Evolutionary conservation across 2,329 filamentous ascomycete genomes (phyloP).

Genomic region (Rhynchosporium agropyri): DNA sequence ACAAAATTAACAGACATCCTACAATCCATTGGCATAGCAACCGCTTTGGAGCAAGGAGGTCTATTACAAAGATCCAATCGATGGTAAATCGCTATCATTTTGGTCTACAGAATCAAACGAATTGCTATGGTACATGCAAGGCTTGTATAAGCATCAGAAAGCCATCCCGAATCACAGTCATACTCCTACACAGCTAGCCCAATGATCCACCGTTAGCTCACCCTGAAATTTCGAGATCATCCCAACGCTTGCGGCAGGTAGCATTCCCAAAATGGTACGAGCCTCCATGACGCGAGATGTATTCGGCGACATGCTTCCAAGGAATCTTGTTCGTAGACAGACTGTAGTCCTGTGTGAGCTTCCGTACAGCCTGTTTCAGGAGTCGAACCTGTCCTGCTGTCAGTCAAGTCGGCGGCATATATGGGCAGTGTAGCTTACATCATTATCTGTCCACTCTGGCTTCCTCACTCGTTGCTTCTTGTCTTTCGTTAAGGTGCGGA

Average conservation of each 20-base stretch:
- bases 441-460: slow-evolving; percentile 63
- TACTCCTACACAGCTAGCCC: not conserved
- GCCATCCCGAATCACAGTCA: not conserved
- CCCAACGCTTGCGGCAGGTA: slow-evolving; percentile 62
- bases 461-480: slow-evolving; percentile 64
- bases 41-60: slow-evolving; percentile 17
- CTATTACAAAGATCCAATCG: not conserved
- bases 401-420: not conserved
- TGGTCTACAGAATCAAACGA: not conserved
- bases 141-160: not conserved
- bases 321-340: slow-evolving; percentile 47
- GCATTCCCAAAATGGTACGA: slow-evolving; percentile 62
- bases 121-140: not conserved
- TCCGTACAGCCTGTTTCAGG: slow-evolving; percentile 49
- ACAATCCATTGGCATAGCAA: slow-evolving; percentile 35
- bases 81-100: not conserved
- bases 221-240: slow-evolving; percentile 45
- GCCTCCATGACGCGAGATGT: slow-evolving; percentile 55
- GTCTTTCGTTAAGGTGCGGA: slow-evolving; percentile 65
- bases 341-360: slow-evolving; percentile 37
- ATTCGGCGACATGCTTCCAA: slow-evolving; percentile 60
- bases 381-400: slow-evolving; percentile 47
- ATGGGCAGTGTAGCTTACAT: slow-evolving; percentile 57
- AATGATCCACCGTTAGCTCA: not conserved
- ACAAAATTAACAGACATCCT: slow-evolving; percentile 48